These are phyloP conservation scores for Sistotremastrum niveocremeum DNA, from an alignment of 768 basidiomycete species.

Conservation along the genomic window DNA sequence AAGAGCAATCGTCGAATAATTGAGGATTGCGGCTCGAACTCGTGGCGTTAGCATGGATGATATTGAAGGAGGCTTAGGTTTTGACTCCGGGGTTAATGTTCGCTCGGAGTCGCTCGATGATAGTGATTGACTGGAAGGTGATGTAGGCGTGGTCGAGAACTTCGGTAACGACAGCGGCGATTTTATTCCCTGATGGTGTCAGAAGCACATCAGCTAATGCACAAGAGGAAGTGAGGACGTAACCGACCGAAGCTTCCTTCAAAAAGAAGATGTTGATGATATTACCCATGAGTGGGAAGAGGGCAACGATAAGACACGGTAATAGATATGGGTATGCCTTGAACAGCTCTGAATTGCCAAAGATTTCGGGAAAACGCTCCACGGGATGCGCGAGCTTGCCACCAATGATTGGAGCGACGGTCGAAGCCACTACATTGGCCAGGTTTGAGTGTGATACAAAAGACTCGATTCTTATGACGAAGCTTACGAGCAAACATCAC, in stretches of 20 bases:
- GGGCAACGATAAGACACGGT: constrained; percentile 25
- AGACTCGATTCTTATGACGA: no score
- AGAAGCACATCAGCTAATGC: no score
- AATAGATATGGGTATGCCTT: constrained; percentile 39
- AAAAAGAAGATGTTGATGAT: constrained; percentile 22
- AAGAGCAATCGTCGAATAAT: constrained; percentile 20
- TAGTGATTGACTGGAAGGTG: constrained; percentile 21
- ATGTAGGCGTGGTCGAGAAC: constrained; percentile 26
- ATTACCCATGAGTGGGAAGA: constrained; percentile 23
- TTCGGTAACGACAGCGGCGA: constrained; percentile 15
- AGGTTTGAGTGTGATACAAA: background rate
- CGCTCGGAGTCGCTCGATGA: constrained; percentile 10
- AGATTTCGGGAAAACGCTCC: constrained; percentile 36
- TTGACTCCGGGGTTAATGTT: no score
- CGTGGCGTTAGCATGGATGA: constrained; percentile 18
- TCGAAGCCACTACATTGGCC: constrained; percentile 5
- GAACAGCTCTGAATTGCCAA: constrained; percentile 33
- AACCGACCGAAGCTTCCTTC: constrained; percentile 22
- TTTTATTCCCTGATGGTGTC: background rate
- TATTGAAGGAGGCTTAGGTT: constrained; percentile 7
- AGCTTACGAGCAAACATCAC: constrained; percentile 4
- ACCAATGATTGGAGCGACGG: constrained; percentile 34
- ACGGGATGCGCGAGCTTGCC: constrained; percentile 41
- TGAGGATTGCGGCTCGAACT: constrained; percentile 20
- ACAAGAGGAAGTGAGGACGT: no score